Base-by-base conservation (phyloP, 2,329 filamentous ascomycete species). In the Fusarium torreyae region DNA sequence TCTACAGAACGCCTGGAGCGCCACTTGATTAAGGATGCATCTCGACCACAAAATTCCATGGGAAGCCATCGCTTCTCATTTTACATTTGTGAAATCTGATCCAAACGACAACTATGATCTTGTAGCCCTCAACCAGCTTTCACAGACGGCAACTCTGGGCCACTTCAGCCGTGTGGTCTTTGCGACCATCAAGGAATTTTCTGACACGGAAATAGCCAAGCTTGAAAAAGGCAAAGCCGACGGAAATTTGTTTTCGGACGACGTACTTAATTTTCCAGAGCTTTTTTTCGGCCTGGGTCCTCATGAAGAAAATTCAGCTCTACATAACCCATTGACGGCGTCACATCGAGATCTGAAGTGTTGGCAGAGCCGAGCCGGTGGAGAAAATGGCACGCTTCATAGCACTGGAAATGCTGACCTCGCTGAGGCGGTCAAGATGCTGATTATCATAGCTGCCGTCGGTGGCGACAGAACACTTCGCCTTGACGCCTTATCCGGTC, bases 151-250 rank as follows among this genome's bases (percentile, higher is more conserved):
- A 7, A 18, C 13, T 1, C 11, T 53, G 14, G 14, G 40, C 10
- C 56, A 59, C 24, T 56, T 56, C 3, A 40, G 10, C 1, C 50
- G 50, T 7, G 33, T 59, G 0, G 33, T 56, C 3, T 5, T 33
- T 1, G 2, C 17, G 4, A 34, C 40, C 4, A 22, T 46, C 49
- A n/a, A 34, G 0, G 56, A 58, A 4, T 58, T 58, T 20, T 58
- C 50, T 2, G 17, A 45, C 2, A 58, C 55, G 0, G 55, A 58
- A 24, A 7, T 2, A 2, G 20, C 13, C 1, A 54, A 57, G 3
- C 11, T 40, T 11, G 9, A 46, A 0, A 0, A 6, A 10, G 0
- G 1, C 7, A 2, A 4, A 7, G 3, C 1, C 0, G 5, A 1
- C 13, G 40, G 7, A 33, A 40, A 28, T 2, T 5, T 56, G 0